These are phyloP conservation scores for Helichrysum umbraculigerum DNA, from an alignment of 129 eudicot species.

Conservation along the genomic window DNA sequence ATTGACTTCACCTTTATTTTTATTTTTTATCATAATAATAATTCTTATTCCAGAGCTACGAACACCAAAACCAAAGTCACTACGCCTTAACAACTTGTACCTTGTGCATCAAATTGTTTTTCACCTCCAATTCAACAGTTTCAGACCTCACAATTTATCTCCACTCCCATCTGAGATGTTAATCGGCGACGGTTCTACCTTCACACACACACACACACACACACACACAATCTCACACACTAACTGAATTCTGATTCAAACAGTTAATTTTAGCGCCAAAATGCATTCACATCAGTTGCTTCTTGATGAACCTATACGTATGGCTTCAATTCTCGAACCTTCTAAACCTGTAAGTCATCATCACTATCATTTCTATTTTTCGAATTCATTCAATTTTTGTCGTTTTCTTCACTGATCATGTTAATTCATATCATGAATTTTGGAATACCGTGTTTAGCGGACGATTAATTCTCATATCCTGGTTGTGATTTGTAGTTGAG, in stretches of 20 bases:
- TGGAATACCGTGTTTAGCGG: no score
- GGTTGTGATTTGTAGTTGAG: no score
- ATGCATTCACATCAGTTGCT: conserved; percentile 66
- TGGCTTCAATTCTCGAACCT: conserved; percentile 78
- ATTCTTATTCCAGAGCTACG: no score
- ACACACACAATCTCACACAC: no score
- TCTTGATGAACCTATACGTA: conserved; percentile 65
- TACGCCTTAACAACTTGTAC: no score
- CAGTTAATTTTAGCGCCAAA: conserved; percentile 5
- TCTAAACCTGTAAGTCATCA: conserved; percentile 52
- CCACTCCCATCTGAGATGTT: background rate
- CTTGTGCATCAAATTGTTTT: no score
- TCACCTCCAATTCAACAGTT: no score
- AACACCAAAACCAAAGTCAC: no score
- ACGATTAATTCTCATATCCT: no score
- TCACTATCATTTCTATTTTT: background rate
- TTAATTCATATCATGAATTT: background rate
- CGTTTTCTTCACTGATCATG: background rate
- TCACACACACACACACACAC: background rate
- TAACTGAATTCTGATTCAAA: background rate
- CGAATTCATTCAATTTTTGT: background rate
- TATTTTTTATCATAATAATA: no score
- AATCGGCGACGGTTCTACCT: conserved; percentile 19
- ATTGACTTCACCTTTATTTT: no score
- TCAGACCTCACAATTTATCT: no score